Conservation (phyloP, 441 rosid species). For the Euphorbia schlechtendalii region DNA sequence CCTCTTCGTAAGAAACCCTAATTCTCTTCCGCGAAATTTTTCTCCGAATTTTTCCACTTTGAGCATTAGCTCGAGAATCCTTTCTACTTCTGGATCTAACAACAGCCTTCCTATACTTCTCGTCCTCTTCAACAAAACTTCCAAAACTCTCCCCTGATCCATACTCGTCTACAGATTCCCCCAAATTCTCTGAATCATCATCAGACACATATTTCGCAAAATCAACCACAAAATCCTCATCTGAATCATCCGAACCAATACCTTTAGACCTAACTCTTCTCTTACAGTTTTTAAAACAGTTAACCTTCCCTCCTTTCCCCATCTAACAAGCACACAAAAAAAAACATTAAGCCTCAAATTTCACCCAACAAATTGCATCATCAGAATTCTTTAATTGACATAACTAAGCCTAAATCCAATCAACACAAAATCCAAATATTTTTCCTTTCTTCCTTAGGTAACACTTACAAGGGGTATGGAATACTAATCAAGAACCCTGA, state of each 20-base stretch:
- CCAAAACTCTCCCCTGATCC: slow-evolving; percentile 50
- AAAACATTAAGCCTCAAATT: slow-evolving; percentile 21
- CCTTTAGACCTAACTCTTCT: slow-evolving; percentile 43
- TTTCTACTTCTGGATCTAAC: slow-evolving; percentile 29
- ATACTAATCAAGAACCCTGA: slow-evolving; percentile 15
- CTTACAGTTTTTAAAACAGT: slow-evolving; percentile 42
- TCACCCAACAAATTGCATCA: slow-evolving; percentile 17
- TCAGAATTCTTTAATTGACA: slow-evolving; percentile 19
- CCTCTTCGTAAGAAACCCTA: slow-evolving; percentile 36
- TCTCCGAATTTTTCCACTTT: slow-evolving; percentile 27
- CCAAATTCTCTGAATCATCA: slow-evolving; percentile 50
- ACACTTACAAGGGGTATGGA: slow-evolving; percentile 30
- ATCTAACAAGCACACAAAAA: slow-evolving; percentile 38
- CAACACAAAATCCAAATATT: slow-evolving; percentile 24
- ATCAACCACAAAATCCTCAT: slow-evolving; percentile 91
- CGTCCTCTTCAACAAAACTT: slow-evolving; percentile 32
- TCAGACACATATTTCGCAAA: slow-evolving; percentile 63
- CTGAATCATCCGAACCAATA: slow-evolving; percentile 76
- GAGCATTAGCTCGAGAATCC: slow-evolving; percentile 21
- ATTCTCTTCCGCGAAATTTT: slow-evolving; percentile 46
- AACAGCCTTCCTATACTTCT: slow-evolving; percentile 28
- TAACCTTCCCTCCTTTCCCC: slow-evolving; percentile 73
- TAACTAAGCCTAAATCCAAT: slow-evolving; percentile 12
- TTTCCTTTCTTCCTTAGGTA: slow-evolving; percentile 23
- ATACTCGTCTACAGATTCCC: slow-evolving; percentile 45